Percentiles rank a stretch among this genome's conserved stretches.
Evolutionary conservation across 345 rosid genomes (phyloP).

Genomic region (Lagerstroemia speciosa): DNA sequence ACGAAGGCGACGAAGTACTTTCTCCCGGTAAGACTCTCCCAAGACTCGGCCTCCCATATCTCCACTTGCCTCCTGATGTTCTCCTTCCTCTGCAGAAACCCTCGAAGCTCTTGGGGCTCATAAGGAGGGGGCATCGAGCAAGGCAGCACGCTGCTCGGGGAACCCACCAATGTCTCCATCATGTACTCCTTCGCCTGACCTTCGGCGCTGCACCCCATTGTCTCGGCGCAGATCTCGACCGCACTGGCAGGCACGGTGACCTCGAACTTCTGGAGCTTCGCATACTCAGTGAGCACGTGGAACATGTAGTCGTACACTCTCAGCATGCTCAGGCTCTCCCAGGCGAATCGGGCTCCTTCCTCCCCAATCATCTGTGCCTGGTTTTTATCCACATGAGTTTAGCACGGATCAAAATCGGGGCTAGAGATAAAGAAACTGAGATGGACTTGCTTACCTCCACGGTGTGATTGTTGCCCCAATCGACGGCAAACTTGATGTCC

Average conservation of each 20-base stretch:
- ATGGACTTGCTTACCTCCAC: too few species aligned
- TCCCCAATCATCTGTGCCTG: constrained; percentile 36
- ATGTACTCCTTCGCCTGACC: constrained; percentile 23
- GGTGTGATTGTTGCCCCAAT: constrained; percentile 41
- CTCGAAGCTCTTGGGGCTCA: constrained; percentile 15
- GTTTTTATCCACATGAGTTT: not conserved
- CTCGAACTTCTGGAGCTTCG: constrained; percentile 32
- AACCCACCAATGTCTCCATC: constrained; percentile 31
- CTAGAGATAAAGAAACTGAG: too few species aligned
- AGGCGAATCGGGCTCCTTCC: constrained; percentile 23
- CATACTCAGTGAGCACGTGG: constrained; percentile 29
- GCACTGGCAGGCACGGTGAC: constrained; percentile 30
- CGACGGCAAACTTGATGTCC: constrained; percentile 39
- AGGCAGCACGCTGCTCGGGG: constrained; percentile 22
- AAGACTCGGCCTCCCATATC: constrained; percentile 23
- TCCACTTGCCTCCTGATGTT: constrained; percentile 24
- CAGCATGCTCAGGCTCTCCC: constrained; percentile 29
- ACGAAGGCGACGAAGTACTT: too few species aligned
- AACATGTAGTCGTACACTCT: constrained; percentile 47
- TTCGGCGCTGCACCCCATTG: constrained; percentile 27
- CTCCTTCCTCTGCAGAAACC: constrained; percentile 20
- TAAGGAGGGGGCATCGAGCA: constrained; percentile 39
- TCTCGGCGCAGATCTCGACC: constrained; percentile 35
- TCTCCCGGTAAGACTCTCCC: too few species aligned
- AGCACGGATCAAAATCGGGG: too few species aligned